These are phyloP conservation scores for Conidiobolus incongruus DNA, from an alignment of 371 early-diverging fungal species.

Conservation along the genomic window DNA sequence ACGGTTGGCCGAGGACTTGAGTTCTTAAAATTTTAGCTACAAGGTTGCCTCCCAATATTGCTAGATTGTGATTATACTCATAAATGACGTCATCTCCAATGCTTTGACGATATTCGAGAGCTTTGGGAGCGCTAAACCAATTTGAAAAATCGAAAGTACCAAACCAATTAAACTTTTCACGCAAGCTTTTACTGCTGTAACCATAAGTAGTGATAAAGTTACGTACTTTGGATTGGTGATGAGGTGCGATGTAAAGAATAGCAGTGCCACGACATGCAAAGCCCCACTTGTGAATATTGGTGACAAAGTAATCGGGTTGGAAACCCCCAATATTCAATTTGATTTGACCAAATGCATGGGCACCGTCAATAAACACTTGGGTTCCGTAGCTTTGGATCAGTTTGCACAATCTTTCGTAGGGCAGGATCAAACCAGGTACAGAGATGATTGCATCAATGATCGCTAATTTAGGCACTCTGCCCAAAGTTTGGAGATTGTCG, in stretches of 20 bases:
- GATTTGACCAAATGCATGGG: conserved; percentile 46
- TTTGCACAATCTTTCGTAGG: conserved; percentile 22
- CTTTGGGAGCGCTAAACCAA: no score
- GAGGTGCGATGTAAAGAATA: conserved; percentile 23
- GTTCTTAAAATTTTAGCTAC: no score
- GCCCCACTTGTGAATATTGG: conserved; percentile 60
- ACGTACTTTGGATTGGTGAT: no score
- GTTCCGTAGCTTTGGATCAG: conserved; percentile 22
- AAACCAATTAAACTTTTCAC: no score
- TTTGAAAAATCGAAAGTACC: no score
- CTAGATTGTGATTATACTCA: no score
- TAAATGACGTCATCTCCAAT: no score
- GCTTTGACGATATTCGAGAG: no score
- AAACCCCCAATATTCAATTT: conserved; percentile 22
- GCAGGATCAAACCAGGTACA: conserved; percentile 23
- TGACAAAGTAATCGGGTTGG: conserved; percentile 40
- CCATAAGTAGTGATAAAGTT: no score
- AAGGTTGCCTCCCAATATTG: no score
- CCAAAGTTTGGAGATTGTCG: conserved; percentile 11
- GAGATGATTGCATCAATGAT: conserved; percentile 32
- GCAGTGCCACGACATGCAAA: conserved; percentile 31
- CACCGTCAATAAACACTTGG: conserved; percentile 39
- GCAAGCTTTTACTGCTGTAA: no score
- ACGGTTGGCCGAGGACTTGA: no score
- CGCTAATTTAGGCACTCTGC: conserved; percentile 13